Base-by-base conservation (phyloP, 75 land plant genomes). In the Pinus albicaulis region DNA sequence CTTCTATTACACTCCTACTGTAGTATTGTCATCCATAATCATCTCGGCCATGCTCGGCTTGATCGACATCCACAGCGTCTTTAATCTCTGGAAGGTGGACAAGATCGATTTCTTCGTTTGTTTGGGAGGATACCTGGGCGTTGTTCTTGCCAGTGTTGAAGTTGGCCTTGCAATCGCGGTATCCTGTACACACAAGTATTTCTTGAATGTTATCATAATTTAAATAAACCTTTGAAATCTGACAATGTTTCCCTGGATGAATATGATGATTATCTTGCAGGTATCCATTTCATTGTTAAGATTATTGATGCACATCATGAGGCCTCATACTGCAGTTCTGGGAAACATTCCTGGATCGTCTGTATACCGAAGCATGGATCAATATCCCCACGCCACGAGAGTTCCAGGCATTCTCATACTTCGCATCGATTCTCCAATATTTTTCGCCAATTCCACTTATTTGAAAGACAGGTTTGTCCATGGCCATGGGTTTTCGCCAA, bases 1-100 rank as follows among this genome's bases (percentile, higher is more conserved):
- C 68, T 94, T 94, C 79, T 82, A 92, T 31, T 89, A 92, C 89
- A 94, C 95, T 62, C 97, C 94, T 10, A 61, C 86, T 0, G 92
- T 90, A 12, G 88, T 94, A 19, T 81, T 94, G 28, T 84, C 97
- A 25, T 53, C 90, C 55, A 94, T 94, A 57, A 94, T 94, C 70
- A 74, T 94, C 36, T 59, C 87, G 14, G 97, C 97, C 34, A 87
- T 94, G 84, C 85, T 92, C 56, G 87, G 92, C 68, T 83, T 94
- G 56, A 86, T 94, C 48, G 90, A 94, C 78, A 82, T 83, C 53
- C 81, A 82, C 16, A 90, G 89, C 1, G 87, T 86, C n/a, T 57
- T 79, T 36, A 85, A 87, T 59, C 85, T 94, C 11, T 94, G 89
- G 89, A 79, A 86, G 23, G 84, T 92, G 11, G 97, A 94, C 84